Evolutionary conservation across 2,329 filamentous ascomycete genomes (phyloP).

Genomic region (Fusarium equiseti): DNA sequence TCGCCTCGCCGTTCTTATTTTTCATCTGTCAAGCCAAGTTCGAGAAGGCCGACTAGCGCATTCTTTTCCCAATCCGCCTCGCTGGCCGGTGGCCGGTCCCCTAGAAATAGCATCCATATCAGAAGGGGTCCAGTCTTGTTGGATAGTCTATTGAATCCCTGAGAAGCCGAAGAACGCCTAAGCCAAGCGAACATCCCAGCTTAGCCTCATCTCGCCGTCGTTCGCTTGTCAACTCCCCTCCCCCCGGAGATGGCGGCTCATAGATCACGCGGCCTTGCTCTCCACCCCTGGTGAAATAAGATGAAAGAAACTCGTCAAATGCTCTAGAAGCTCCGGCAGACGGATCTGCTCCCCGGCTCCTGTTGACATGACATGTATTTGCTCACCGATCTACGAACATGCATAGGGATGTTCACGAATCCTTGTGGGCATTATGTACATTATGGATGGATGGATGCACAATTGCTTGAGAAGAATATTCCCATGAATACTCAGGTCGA

Average conservation of each 20-base stretch:
- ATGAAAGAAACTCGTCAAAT: conserved; percentile 38
- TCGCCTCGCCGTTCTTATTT: conserved; percentile 3
- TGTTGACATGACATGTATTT: conserved; percentile 9
- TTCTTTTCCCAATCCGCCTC: conserved; percentile 25
- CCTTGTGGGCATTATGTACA: conserved; percentile 6
- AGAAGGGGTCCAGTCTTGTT: not conserved
- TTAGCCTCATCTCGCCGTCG: conserved; percentile 42
- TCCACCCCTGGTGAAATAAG: conserved; percentile 38
- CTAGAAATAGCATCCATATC: conserved; percentile 6
- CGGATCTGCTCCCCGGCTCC: conserved; percentile 35
- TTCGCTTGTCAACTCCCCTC: conserved; percentile 26
- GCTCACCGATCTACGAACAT: conserved; percentile 20
- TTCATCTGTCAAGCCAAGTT: conserved; percentile 25
- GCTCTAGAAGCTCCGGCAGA: conserved; percentile 39
- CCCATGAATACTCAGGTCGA: not conserved
- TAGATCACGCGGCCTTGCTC: conserved; percentile 42
- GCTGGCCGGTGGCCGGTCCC: conserved; percentile 2
- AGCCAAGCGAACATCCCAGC: conserved; percentile 30
- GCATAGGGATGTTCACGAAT: conserved; percentile 4
- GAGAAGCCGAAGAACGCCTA: conserved; percentile 13
- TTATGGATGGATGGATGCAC: conserved; percentile 2
- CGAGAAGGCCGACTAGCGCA: conserved; percentile 30
- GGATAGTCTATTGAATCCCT: conserved; percentile 16
- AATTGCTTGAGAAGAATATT: conserved; percentile 1
- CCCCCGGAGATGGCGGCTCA: conserved; percentile 47